These are phyloP conservation scores for Podila clonocystis DNA, from an alignment of 192 early-diverging fungal genomes.

Conservation along the genomic window DNA sequence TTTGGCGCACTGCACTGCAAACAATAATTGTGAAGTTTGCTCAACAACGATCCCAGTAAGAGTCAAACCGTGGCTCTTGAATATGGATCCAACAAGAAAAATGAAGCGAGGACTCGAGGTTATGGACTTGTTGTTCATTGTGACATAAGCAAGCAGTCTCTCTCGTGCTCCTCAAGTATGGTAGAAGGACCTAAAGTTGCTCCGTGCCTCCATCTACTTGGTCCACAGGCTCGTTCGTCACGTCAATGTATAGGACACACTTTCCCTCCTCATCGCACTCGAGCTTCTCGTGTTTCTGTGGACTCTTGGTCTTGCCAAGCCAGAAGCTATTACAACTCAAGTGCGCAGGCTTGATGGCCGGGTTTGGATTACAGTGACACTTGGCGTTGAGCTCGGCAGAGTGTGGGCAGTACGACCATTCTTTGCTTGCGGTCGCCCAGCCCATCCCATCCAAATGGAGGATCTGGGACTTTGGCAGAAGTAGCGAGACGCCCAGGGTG, in stretches of 20 bases:
- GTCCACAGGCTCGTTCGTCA: constrained; percentile 2
- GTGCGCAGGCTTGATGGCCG: neutral
- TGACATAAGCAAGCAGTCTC: too few relatives aligned
- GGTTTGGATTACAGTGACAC: constrained; percentile 21
- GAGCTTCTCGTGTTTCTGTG: constrained; percentile 6
- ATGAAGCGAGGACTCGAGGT: too few relatives aligned
- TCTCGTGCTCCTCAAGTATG: too few relatives aligned
- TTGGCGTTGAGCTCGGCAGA: neutral
- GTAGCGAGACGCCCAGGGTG: constrained; percentile 44
- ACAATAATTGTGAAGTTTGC: too few relatives aligned
- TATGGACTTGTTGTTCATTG: too few relatives aligned
- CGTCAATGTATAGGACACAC: constrained; percentile 18
- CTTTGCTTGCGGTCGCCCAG: constrained; percentile 7
- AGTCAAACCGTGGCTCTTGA: too few relatives aligned
- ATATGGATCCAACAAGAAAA: too few relatives aligned
- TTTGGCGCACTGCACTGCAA: too few relatives aligned
- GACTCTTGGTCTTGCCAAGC: constrained; percentile 19
- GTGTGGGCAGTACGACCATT: constrained; percentile 9
- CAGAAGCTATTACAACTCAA: constrained; percentile 34
- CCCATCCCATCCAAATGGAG: constrained; percentile 15
- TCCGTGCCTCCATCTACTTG: neutral
- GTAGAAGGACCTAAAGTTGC: too few relatives aligned
- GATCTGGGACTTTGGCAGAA: constrained; percentile 4
- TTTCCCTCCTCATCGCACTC: constrained; percentile 14
- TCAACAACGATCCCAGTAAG: too few relatives aligned